Base-by-base conservation (phyloP, 495 filamentous ascomycete species). In the Amniculicola lignicola region DNA sequence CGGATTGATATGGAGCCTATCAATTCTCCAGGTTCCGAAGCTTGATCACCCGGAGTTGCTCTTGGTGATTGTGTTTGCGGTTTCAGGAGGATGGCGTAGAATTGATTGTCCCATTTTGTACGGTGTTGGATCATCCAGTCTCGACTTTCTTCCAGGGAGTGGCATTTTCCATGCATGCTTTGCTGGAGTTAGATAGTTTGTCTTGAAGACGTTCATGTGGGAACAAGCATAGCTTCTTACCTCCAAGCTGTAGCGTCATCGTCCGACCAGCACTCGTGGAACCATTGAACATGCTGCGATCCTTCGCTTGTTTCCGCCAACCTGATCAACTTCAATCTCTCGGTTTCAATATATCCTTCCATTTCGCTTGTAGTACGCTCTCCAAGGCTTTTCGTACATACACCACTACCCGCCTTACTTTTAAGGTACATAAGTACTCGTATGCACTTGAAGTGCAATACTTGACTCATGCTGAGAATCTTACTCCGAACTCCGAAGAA, bases 201-300 rank as follows among this genome's bases (percentile, higher is more conserved):
- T 33, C n/a, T 7, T 33, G n/a, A 7, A 33, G n/a, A 33, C n/a
- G n/a, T 7, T 33, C 7, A 33, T 33, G 11, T 36, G 27, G 33
- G 5, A 15, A 18, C 4, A 51, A 3, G 22, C 16, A 7, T 12
- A 12, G 10, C 27, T 31, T 9, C 36, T 40, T 43, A 35, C 50
- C 37, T 49, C 42, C 42, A 49, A 2, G 29, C 16, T 24, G 53
- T 57, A 4, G 16, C 2, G 10, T 9, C 35, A 6, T 35, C 23
- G 35, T 57, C 43, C 23, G 22, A 23, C 15, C 23, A 24, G 22
- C 40, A 33, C 12, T 49, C 24, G 42, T 57, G 44, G 31, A 57
- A 49, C 43, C 53, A 57, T 48, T 48, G 4, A 22, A 49, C 3
- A 27, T 57, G 53, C 14, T 39, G 15, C 9, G 53, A 57, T 4